Base-by-base conservation (phyloP, 2,329 filamentous ascomycete genomes). In the Xylariaceae sp. region DNA sequence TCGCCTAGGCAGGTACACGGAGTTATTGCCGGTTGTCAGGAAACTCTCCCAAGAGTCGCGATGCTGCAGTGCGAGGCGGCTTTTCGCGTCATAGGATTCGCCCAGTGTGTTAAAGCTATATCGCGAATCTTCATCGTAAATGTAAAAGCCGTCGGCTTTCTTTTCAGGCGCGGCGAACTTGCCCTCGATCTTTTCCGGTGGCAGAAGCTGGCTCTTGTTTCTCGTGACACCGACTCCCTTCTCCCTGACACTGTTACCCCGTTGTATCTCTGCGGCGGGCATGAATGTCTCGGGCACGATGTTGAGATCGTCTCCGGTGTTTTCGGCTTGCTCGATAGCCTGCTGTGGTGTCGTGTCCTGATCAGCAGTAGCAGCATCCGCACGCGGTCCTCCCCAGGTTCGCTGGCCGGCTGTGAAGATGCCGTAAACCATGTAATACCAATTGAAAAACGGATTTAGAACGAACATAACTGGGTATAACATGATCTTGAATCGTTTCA, bases 391-490 rank as follows among this genome's bases (percentile, higher is more conserved):
- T 61, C 92, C 92, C 92, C 94, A 99, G 1, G 92, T 97, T 60
- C 92, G 81, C 69, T 96, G 90, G 18, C 92, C 91, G 29, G 92
- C 91, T 0, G 92, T 96, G 71, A 95, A 94, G 63, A 96, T 95
- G 42, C 91, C 92, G 70, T 96, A 96, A 2, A 96, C 87, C 88
- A 96, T 96, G 74, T 97, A 97, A 54, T 90, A 82, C 92, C 92
- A 97, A 72, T 97, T 97, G 79, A 96, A 92, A 68, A 97, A 95
- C 0, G 94, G 92, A 67, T 96, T 97, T 59, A 96, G 71, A 44
- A 96, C 74, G 68, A 96, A 97, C 91, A 97, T 96, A 58, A 97
- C 65, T 0, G 92, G 92, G 68, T 97, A 97, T 5, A 97, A 77
- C 86, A 89, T 92, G 58, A 95, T 88, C 76, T 99, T 97, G 76